Evolutionary conservation across 805 yeast species (phyloP).

Genomic region (Debaryomyces castellii): DNA sequence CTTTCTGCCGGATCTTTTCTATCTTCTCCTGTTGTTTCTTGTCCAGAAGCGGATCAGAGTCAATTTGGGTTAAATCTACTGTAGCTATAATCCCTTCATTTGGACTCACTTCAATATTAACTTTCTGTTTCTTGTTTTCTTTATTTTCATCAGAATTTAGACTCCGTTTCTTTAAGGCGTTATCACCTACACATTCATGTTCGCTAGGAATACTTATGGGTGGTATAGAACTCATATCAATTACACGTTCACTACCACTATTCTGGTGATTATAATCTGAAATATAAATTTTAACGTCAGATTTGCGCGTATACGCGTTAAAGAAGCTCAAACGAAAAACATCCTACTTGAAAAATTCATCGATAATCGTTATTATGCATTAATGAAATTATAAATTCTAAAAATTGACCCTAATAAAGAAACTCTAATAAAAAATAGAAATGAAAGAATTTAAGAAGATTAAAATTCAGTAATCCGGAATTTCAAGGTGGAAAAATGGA

Average conservation of each 20-base stretch:
- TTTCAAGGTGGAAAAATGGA: constrained; percentile 77
- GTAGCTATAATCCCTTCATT: not conserved
- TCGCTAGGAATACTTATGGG: not conserved
- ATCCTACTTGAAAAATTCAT: not conserved
- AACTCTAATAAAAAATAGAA: not conserved
- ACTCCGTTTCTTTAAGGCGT: not conserved
- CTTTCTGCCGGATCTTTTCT: constrained; percentile 14
- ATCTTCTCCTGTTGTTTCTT: constrained; percentile 10
- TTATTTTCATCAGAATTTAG: not conserved
- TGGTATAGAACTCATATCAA: not conserved
- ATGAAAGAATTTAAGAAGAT: not conserved
- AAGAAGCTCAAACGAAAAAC: not conserved
- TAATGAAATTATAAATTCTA: not conserved
- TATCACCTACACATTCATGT: not conserved
- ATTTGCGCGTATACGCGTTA: not conserved
- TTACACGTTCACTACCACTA: not conserved
- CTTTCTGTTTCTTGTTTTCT: not conserved
- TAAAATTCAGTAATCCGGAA: constrained; percentile 51
- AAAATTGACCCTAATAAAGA: not conserved
- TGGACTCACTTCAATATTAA: not conserved
- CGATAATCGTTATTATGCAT: not conserved
- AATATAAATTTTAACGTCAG: not conserved
- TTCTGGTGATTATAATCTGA: too few relatives aligned
- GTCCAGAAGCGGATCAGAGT: not conserved
- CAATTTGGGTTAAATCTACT: not conserved